Conservation (phyloP, 495 filamentous ascomycete genomes). For the Penicillium ucsense region DNA sequence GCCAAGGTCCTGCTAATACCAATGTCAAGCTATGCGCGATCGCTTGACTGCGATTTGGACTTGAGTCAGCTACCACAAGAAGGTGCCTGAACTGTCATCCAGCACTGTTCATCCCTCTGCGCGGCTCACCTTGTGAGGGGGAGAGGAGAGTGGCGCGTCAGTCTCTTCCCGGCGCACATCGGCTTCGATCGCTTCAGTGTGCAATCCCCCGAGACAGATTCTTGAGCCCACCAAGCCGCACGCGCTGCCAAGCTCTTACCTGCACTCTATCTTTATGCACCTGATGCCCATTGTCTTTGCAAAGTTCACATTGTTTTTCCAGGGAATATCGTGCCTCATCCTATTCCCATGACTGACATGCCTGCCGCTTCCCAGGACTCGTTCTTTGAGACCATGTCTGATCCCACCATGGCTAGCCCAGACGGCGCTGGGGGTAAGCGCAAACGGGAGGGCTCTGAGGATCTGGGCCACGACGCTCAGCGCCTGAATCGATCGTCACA, state of each 20-base stretch:
- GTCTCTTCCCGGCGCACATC: slow-evolving; percentile 16
- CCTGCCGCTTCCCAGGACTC: slow-evolving; percentile 3
- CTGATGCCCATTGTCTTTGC: not conserved
- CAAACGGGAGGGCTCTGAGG: slow-evolving; percentile 37
- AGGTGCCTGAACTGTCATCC: no score
- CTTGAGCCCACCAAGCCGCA: slow-evolving; percentile 6
- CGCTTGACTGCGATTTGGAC: no score
- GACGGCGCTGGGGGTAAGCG: slow-evolving; percentile 34
- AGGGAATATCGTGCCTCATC: slow-evolving; percentile 1
- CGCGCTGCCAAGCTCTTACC: slow-evolving; percentile 3
- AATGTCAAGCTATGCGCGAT: not conserved
- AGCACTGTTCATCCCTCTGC: no score
- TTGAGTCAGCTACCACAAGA: no score
- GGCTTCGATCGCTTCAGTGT: not conserved
- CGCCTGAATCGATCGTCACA: slow-evolving; percentile 36
- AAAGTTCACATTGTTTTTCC: not conserved
- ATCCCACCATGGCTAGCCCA: slow-evolving; percentile 30
- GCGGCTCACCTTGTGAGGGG: no score
- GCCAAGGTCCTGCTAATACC: not conserved
- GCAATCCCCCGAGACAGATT: slow-evolving; percentile 4
- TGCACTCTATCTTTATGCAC: not conserved
- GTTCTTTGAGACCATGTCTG: slow-evolving; percentile 24
- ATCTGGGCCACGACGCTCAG: slow-evolving; percentile 32
- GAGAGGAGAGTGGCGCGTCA: no score
- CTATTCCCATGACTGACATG: slow-evolving; percentile 13